Conservation (phyloP, 257 asterid species). For the Fraxinus pennsylvanica region DNA sequence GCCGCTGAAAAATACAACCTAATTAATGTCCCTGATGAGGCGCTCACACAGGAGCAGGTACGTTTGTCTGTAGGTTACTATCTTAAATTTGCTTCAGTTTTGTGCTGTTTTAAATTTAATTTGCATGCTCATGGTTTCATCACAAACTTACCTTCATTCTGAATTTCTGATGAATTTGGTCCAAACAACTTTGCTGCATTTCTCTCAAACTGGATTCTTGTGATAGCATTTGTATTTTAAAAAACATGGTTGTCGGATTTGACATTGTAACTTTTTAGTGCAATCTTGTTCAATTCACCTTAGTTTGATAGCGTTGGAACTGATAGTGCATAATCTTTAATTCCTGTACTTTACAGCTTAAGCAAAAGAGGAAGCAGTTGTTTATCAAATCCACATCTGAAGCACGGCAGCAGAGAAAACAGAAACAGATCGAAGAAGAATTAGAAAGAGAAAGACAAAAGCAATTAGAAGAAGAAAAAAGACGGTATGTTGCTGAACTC, state of each 20-base stretch:
- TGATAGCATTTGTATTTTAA: not conserved
- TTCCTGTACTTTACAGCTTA: constrained; percentile 53
- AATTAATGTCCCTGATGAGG: constrained; percentile 71
- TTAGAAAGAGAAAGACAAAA: constrained; percentile 78
- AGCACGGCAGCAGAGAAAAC: constrained; percentile 86
- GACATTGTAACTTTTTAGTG: not conserved
- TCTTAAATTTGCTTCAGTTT: constrained; percentile 9
- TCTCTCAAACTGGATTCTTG: not conserved
- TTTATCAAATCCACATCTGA: constrained; percentile 82
- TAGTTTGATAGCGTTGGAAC: constrained; percentile 15
- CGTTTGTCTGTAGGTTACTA: constrained; percentile 14
- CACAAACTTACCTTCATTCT: not conserved
- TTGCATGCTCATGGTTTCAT: constrained; percentile 16
- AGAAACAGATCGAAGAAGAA: constrained; percentile 84
- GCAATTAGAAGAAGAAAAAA: constrained; percentile 92
- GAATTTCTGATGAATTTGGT: not conserved
- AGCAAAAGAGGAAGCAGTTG: constrained; percentile 78
- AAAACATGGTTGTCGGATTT: not conserved
- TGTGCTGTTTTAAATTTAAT: constrained; percentile 7
- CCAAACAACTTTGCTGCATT: not conserved
- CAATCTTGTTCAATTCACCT: constrained; percentile 1
- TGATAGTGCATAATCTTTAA: constrained; percentile 18
- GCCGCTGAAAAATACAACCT: constrained; percentile 71
- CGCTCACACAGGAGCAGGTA: constrained; percentile 88
- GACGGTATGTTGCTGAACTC: constrained; percentile 58